phyloP scores from a whole-genome alignment of 768 basidiomycete species.

The Boletus rubropictus region DNA sequence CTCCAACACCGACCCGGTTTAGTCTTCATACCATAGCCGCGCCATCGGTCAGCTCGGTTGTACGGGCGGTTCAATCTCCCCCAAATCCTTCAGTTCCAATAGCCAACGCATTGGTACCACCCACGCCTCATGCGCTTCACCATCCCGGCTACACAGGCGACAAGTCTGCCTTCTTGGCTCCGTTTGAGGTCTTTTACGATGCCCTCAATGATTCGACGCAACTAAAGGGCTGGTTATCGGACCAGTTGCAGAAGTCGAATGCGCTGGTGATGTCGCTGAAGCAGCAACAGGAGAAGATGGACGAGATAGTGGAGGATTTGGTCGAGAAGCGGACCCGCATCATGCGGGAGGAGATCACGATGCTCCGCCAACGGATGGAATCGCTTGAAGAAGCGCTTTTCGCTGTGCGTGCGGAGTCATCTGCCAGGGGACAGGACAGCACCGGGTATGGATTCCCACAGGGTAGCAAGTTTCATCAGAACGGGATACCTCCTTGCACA shows the following conservation, averaged over 20 bases:
- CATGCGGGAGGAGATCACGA: conserved; percentile 57
- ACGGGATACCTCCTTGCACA: conserved; percentile 31
- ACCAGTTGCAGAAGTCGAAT: conserved; percentile 64
- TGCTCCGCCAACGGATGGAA: conserved; percentile 58
- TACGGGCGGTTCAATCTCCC: conserved; percentile 40
- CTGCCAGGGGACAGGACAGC: conserved; percentile 12
- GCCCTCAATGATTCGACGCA: conserved; percentile 75
- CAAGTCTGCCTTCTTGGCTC: conserved; percentile 73
- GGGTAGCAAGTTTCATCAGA: conserved; percentile 30
- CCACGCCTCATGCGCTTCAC: conserved; percentile 62
- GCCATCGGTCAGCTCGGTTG: conserved; percentile 22
- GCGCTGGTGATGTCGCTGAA: conserved; percentile 45
- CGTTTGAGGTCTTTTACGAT: conserved; percentile 82
- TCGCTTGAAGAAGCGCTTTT: conserved; percentile 55
- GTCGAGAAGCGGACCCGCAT: conserved; percentile 57
- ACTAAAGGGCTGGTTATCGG: conserved; percentile 69
- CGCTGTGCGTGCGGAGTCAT: conserved; percentile 21
- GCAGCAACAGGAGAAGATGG: conserved; percentile 59
- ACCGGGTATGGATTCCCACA: conserved; percentile 18
- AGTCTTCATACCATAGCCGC: conserved; percentile 35
- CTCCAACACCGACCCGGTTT: conserved; percentile 67
- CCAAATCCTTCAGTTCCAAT: conserved; percentile 65
- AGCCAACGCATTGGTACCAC: conserved; percentile 57
- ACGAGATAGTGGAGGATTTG: conserved; percentile 50
- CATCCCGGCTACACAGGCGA: conserved; percentile 56